Percentiles rank a stretch among this genome's conserved stretches.
Evolutionary conservation across 495 filamentous ascomycete genomes (phyloP).

Genomic region (Hypoxylon lenormandii): DNA sequence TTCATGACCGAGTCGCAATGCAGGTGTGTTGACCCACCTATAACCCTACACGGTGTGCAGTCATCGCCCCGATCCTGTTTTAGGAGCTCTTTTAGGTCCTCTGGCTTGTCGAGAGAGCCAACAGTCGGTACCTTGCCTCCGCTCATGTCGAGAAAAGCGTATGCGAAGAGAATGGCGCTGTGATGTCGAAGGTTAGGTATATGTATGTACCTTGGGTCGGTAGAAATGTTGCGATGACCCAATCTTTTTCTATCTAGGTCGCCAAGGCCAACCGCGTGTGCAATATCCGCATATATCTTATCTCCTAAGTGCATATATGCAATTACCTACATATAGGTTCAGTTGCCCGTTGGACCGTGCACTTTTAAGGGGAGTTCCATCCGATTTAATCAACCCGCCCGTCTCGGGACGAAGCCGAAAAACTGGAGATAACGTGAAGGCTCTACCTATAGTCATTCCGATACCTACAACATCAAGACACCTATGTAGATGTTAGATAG

Average conservation of each 20-base stretch:
- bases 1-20: not conserved
- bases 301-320: too few relatives aligned
- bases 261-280: too few relatives aligned
- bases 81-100: conserved; percentile 65
- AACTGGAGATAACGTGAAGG: conserved; percentile 5
- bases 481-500: too few relatives aligned
- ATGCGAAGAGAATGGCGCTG: not conserved
- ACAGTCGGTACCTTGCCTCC: conserved; percentile 56
- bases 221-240: not conserved
- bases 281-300: too few relatives aligned
- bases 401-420: conserved; percentile 9
- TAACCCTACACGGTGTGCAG: conserved; percentile 74
- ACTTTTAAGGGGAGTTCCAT: not conserved
- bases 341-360: conserved; percentile 6
- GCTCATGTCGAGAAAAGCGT: conserved; percentile 50
- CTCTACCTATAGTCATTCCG: too few relatives aligned
- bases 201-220: too few relatives aligned
- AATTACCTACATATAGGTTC: too few relatives aligned
- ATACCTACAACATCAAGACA: too few relatives aligned
- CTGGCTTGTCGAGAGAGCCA: conserved; percentile 61
- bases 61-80: conserved; percentile 75
- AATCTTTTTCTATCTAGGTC: not conserved
- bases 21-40: conserved; percentile 64
- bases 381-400: conserved; percentile 1
- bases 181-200: conserved; percentile 6